These are phyloP conservation scores for Globisporangium okanoganense DNA, from an alignment of 352 stramenopile genomes.

Conservation along the genomic window DNA sequence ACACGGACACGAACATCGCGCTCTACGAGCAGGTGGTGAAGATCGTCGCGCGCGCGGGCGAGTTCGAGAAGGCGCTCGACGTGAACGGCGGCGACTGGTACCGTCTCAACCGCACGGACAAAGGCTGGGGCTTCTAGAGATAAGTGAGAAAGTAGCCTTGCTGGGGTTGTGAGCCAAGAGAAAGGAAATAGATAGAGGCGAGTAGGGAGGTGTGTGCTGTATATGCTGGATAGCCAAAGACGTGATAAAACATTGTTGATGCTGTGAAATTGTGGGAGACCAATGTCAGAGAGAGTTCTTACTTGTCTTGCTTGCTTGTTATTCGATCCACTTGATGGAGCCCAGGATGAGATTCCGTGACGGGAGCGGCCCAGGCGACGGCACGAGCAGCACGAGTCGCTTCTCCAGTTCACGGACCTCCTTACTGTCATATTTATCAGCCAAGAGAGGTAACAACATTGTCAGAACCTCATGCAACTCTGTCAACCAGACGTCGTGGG, in stretches of 20 bases:
- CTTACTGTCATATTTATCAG: slow-evolving; percentile 36
- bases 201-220: slow-evolving; percentile 1
- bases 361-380: slow-evolving; percentile 69
- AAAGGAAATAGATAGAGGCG: slow-evolving; percentile 3
- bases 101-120: slow-evolving; percentile 67
- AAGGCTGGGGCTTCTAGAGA: slow-evolving; percentile 44
- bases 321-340: slow-evolving; percentile 88
- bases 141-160: not conserved
- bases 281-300: not conserved
- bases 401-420: slow-evolving; percentile 31
- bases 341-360: slow-evolving; percentile 77
- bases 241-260: slow-evolving; percentile 3
- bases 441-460: not conserved
- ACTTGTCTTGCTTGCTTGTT: not conserved
- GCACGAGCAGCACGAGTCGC: slow-evolving; percentile 81
- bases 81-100: slow-evolving; percentile 85
- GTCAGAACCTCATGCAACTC: not conserved
- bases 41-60: slow-evolving; percentile 76
- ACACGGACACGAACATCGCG: slow-evolving; percentile 58
- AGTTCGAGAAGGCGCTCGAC: slow-evolving; percentile 82
- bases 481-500: not conserved
- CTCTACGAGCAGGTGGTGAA: slow-evolving; percentile 83
- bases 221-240: slow-evolving; percentile 4
- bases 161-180: not conserved
- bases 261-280: not conserved